Conservation (phyloP, 2,329 filamentous ascomycete genomes). For the Phialophora chinensis region DNA sequence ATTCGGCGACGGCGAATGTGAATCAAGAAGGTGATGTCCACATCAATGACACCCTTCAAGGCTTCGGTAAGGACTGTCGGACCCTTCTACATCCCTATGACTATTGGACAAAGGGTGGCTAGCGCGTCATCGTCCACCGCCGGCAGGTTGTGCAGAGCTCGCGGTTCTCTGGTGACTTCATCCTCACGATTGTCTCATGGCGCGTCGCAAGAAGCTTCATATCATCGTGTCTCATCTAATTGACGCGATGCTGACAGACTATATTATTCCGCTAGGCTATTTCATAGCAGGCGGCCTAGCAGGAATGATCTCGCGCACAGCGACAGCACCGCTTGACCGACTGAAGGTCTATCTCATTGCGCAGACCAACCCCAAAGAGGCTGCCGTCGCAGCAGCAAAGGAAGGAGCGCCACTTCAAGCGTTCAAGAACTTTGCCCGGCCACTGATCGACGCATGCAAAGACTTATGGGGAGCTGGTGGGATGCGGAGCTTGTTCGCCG, state of each 20-base stretch:
- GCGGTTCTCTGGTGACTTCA: not conserved
- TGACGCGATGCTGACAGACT: slow-evolving; percentile 62
- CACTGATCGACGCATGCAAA: slow-evolving; percentile 73
- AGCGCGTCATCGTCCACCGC: not conserved
- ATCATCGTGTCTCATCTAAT: slow-evolving; percentile 25
- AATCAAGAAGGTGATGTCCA: slow-evolving; percentile 93
- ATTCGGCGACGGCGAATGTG: slow-evolving; percentile 84
- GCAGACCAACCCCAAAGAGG: slow-evolving; percentile 71
- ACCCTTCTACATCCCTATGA: slow-evolving; percentile 11
- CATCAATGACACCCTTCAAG: slow-evolving; percentile 88
- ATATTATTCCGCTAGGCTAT: slow-evolving; percentile 91
- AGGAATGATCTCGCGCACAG: slow-evolving; percentile 91
- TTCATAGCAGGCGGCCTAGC: slow-evolving; percentile 94
- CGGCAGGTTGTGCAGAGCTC: not conserved
- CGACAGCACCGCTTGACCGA: slow-evolving; percentile 93
- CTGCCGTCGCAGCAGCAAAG: slow-evolving; percentile 70
- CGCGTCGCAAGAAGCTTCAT: slow-evolving; percentile 10
- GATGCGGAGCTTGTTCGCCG: slow-evolving; percentile 87
- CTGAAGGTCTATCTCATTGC: slow-evolving; percentile 97
- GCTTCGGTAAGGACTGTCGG: slow-evolving; percentile 75
- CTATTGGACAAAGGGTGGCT: slow-evolving; percentile 8
- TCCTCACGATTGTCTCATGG: not conserved
- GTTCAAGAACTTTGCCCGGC: slow-evolving; percentile 68
- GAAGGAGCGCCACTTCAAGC: slow-evolving; percentile 71
- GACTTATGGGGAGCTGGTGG: slow-evolving; percentile 87